Evolutionary conservation across 495 filamentous ascomycete species (phyloP), one percentile per base, ranked within the genome.

Genomic region (Penicillium cataractarum): DNA sequence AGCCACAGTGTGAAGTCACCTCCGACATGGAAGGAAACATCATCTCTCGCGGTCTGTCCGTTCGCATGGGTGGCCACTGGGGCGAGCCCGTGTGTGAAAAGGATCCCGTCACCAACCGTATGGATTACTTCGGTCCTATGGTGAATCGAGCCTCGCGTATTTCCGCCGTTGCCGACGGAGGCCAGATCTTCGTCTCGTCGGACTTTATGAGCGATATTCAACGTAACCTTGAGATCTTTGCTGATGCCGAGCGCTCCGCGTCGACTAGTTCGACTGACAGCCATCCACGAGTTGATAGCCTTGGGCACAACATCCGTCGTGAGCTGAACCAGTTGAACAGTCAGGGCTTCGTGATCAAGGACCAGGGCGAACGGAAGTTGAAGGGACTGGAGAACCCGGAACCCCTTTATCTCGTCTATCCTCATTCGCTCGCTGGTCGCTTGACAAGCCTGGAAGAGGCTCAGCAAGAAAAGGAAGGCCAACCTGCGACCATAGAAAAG

Each of bases 111-210:
- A 99, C 95, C 10, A 88, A 92, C 51, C 92, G 95, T 42, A 99
- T 99, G 95, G 95, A 99, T 71, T 99, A 99, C 76, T 98, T 97
- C 74, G 95, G 95, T 9, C 95, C 96, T 1, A 98, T 99, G 92
- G 95, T 99, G 63, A 99, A 99, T 75, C 91, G 94, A 62, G 92
- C 95, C 0, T 89, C 93, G 52, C 89, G 95, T 74, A 95, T 99
- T 54, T 94, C 91, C 7, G 87, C 90, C 39, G 92, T 92, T 55
- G 95, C 95, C n/a, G 95, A 99, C 71, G 95, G 95, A 40, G 95
- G 95, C 3, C 93, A 99, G 75, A 97, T 98, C 56, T 94, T 93
- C 12, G 94, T 97, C 1, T 97, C 93, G 1, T 90, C 92, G 2
- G 95, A 99, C 72, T 98, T 97, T 76, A 96, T 98, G 75, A 89